Conservation (phyloP, 2,329 filamentous ascomycete genomes). For the Parasarocladium wereldwijsianum region DNA sequence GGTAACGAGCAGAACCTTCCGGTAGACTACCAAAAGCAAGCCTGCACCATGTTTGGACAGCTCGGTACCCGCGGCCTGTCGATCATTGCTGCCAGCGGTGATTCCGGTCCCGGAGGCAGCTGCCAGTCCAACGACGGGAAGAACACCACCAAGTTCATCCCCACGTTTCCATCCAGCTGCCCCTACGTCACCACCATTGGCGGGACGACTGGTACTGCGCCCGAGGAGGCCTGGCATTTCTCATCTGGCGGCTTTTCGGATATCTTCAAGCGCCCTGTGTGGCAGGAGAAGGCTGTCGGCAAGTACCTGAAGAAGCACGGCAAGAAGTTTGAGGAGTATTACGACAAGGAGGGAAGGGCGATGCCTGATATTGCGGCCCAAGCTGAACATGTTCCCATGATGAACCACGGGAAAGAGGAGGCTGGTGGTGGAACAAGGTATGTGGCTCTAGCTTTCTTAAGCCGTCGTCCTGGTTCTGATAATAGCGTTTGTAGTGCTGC, state of each 20-base stretch:
- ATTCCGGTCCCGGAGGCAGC: slow-evolving; percentile 24
- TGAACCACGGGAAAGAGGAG: slow-evolving; percentile 14
- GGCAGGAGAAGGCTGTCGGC: slow-evolving; percentile 26
- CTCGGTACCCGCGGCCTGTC: slow-evolving; percentile 52
- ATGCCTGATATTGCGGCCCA: slow-evolving; percentile 50
- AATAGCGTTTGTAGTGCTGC: slow-evolving; percentile 28
- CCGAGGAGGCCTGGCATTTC: slow-evolving; percentile 36
- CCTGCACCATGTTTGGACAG: slow-evolving; percentile 44
- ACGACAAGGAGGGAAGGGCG: slow-evolving; percentile 33
- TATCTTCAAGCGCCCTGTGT: slow-evolving; percentile 29
- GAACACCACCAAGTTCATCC: slow-evolving; percentile 17
- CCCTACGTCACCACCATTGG: slow-evolving; percentile 51
- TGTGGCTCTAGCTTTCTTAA: neutral
- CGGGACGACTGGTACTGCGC: slow-evolving; percentile 33
- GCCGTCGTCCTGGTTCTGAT: neutral
- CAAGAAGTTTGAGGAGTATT: slow-evolving; percentile 32
- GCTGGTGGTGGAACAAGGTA: slow-evolving; percentile 19
- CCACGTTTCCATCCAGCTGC: slow-evolving; percentile 24
- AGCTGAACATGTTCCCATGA: slow-evolving; percentile 16
- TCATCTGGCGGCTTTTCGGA: slow-evolving; percentile 38
- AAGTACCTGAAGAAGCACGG: slow-evolving; percentile 26
- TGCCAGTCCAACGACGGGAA: slow-evolving; percentile 22
- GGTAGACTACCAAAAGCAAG: slow-evolving; percentile 34
- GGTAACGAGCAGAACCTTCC: slow-evolving; percentile 53
- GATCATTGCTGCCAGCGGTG: slow-evolving; percentile 50